These are phyloP conservation scores for Fonsecaea erecta DNA, from an alignment of 2,329 filamentous ascomycete species.

Conservation along the genomic window DNA sequence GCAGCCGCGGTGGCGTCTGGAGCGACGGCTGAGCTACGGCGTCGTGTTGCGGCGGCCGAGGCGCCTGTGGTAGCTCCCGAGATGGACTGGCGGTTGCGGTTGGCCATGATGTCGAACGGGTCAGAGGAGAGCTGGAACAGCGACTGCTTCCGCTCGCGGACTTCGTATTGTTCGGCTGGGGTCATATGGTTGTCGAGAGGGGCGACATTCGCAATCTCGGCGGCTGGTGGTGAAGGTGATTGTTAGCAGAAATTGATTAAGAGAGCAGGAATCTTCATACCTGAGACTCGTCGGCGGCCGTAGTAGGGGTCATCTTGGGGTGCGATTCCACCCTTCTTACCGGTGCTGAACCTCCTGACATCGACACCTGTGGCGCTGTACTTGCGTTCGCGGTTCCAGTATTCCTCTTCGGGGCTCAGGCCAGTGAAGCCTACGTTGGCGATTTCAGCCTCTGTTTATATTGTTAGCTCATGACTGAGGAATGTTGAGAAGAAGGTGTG, in stretches of 20 bases:
- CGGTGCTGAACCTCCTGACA: slow-evolving; percentile 35
- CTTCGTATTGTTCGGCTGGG: slow-evolving; percentile 35
- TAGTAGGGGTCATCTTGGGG: slow-evolving; percentile 36
- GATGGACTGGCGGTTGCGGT: slow-evolving; percentile 34
- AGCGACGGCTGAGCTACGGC: slow-evolving; percentile 36
- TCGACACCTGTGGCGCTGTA: slow-evolving; percentile 35
- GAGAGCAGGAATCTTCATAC: slow-evolving; percentile 16
- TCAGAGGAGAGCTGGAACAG: slow-evolving; percentile 34
- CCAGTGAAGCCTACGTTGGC: slow-evolving; percentile 32
- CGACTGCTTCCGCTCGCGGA: slow-evolving; percentile 35
- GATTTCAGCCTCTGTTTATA: slow-evolving; percentile 29
- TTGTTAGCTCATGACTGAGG: slow-evolving; percentile 12
- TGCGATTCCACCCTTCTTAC: slow-evolving; percentile 28
- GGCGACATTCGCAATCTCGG: slow-evolving; percentile 14
- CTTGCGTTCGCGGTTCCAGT: slow-evolving; percentile 36
- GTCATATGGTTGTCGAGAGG: slow-evolving; percentile 22
- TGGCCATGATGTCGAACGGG: slow-evolving; percentile 34
- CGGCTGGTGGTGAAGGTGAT: slow-evolving; percentile 5
- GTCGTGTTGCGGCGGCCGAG: slow-evolving; percentile 32
- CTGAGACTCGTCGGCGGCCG: slow-evolving; percentile 31
- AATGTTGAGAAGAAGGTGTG: neutral
- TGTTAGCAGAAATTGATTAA: neutral
- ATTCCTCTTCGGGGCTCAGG: slow-evolving; percentile 35
- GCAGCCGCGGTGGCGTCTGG: slow-evolving; percentile 29
- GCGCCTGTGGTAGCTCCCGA: slow-evolving; percentile 31